Evolutionary conservation across 2,329 filamentous ascomycete genomes (phyloP), one percentile per base, ranked within the genome.

Genomic region (Sporothrix protearum): DNA sequence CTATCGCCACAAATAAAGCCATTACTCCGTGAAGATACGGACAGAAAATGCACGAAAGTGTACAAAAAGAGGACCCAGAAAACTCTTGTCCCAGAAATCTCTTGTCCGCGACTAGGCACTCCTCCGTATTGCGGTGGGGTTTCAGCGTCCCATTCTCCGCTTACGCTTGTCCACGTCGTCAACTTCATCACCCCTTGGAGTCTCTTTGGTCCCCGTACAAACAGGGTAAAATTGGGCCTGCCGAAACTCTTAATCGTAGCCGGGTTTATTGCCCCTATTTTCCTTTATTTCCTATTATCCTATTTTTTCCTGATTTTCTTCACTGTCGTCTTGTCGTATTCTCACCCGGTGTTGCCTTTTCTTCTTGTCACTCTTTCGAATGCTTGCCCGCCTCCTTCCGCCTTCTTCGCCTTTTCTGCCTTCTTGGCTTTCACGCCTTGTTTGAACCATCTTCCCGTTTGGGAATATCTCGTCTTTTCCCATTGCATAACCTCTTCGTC

Each of bases 221-320:
- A 42, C 57, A 42, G 57, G 57, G 57, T 63, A 61, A 63, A 42
- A 63, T n/a, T 42, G 57, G 57, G 57, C 57, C 57, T 63, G 57
- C 57, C 57, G 57, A 42, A 42, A n/a, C 57, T 63, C 57, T n/a
- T n/a, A 63, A 42, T 39, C 4, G 22, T 25, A 42, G 33, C 9
- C 36, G 9, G 22, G 3, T 42, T 42, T 39, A 22, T 22, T 39
- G 12, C 22, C 14, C 30, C 30, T 33, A n/a, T n/a, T 39, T 19
- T 39, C 25, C 25, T 19, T 19, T 42, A 42, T 42, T 25, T 14
- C 30, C n/a, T n/a, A n/a, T n/a, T n/a, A n/a, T n/a, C n/a, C n/a
- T n/a, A n/a, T n/a, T n/a, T n/a, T n/a, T n/a, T n/a, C n/a, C n/a
- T n/a, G n/a, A n/a, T n/a, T n/a, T n/a, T n/a, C n/a, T n/a, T n/a